Conservation (phyloP, 176 grass and related monocot species). For the Tillandsia leiboldiana region DNA sequence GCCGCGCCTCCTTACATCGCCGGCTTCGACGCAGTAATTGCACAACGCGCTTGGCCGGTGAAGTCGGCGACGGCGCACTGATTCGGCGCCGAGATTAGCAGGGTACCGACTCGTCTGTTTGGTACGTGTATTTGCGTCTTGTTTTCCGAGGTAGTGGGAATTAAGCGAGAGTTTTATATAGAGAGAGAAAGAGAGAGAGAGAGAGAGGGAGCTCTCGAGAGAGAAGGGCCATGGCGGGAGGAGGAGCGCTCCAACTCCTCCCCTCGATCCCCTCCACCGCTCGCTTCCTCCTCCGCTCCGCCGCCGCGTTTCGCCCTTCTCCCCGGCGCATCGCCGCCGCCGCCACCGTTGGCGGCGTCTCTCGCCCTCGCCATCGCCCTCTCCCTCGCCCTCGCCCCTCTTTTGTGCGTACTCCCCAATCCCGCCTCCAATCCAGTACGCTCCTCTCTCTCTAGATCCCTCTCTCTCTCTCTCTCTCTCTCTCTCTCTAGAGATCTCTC, state of each 20-base stretch:
- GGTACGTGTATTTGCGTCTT: too few species aligned
- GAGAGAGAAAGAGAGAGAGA: background rate
- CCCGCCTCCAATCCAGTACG: constrained; percentile 15
- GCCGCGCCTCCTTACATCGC: too few species aligned
- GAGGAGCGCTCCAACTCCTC: background rate
- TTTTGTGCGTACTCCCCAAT: constrained; percentile 1
- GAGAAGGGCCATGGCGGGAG: background rate
- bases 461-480: background rate
- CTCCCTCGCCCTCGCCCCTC: background rate
- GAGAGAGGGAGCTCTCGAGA: background rate
- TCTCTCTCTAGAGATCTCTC: background rate
- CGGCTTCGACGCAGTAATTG: too few species aligned
- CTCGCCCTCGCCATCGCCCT: background rate
- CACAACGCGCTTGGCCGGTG: too few species aligned
- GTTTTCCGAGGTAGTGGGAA: too few species aligned
- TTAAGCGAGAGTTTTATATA: too few species aligned
- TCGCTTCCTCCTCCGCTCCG: background rate
- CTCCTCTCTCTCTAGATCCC: background rate
- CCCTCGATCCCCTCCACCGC: constrained; percentile 1
- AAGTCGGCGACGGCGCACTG: too few species aligned
- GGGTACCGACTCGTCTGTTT: too few species aligned
- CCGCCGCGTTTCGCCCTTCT: background rate
- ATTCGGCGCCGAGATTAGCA: too few species aligned
- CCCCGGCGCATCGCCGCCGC: background rate
- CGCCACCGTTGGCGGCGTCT: constrained; percentile 2